phyloP scores from a whole-genome alignment of 2,329 filamentous ascomycete species.

The Aureobasidium namibiae region DNA sequence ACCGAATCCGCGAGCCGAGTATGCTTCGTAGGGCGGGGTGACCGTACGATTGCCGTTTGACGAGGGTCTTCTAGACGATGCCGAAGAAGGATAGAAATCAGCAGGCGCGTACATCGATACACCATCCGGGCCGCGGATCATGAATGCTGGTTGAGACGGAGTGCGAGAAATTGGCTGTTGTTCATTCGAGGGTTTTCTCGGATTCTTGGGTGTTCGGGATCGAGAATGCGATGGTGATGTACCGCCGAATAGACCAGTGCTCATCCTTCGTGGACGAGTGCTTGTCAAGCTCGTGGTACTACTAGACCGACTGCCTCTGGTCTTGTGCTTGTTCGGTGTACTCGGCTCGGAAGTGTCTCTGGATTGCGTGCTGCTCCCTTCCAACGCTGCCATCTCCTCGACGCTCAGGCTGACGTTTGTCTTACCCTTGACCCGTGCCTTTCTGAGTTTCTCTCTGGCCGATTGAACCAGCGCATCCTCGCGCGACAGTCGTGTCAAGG shows the following conservation, averaged over 20 bases:
- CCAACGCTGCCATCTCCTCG: constrained; percentile 72
- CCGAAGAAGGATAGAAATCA: constrained; percentile 20
- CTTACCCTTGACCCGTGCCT: constrained; percentile 67
- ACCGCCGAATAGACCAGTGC: constrained; percentile 24
- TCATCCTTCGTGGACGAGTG: constrained; percentile 27
- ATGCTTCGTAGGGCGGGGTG: constrained; percentile 23
- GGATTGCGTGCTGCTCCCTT: constrained; percentile 41
- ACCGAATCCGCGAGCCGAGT: background rate
- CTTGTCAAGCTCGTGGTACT: constrained; percentile 29
- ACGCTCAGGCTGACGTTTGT: constrained; percentile 71
- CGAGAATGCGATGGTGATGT: constrained; percentile 21
- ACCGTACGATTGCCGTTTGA: constrained; percentile 24
- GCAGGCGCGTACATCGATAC: constrained; percentile 34
- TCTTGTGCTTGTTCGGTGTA: constrained; percentile 21
- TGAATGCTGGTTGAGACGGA: constrained; percentile 31
- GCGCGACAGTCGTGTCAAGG: constrained; percentile 39
- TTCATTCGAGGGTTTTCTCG: constrained; percentile 20
- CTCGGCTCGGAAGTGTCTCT: constrained; percentile 17
- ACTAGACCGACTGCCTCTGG: constrained; percentile 25
- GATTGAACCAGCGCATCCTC: constrained; percentile 71
- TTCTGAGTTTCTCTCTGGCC: constrained; percentile 71
- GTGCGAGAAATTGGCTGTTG: constrained; percentile 20
- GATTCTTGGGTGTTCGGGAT: constrained; percentile 23
- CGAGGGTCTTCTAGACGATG: constrained; percentile 18
- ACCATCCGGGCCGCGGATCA: constrained; percentile 42